Base-by-base conservation (phyloP, 495 filamentous ascomycete genomes). In the Penicillium lagena region DNA sequence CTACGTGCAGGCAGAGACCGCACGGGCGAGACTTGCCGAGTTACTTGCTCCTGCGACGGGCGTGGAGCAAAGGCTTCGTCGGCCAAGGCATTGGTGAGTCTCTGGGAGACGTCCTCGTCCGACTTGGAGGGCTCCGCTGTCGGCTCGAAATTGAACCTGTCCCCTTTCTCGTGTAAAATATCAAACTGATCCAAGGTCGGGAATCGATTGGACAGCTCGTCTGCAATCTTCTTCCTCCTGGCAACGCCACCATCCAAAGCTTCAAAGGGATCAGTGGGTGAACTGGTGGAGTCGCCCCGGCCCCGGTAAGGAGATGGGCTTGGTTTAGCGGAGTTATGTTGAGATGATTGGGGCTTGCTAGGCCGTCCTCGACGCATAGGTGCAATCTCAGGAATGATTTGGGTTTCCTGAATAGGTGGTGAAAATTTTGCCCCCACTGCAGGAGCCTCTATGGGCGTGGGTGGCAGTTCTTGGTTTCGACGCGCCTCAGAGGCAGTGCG, bases 111-210 rank as follows among this genome's bases (percentile, higher is more conserved):
- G 31, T 77, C 79, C 35, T 80, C 64, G 42, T 74, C 68, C 32
- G 77, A 64, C 29, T 72, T 66, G 34, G 68, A 56, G 12, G 75
- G 59, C 38, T 76, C 60, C 7, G 60, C 52, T 30, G 70, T 74
- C 14, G 73, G 71, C 49, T 84, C 80, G 59, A 96, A 96, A n/a
- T 93, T 83, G 59, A 96, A 96, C 45, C 89, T 93, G 40, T 79
- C 71, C 10, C 88, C 86, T 34, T 84, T 80, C 51, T 96, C 89
- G 50, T 95, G 89, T 35, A 96, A 71, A 34, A 97, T 73, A 17
- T 90, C 80, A 59, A 98, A 98, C 51, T 97, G 88, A 47, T 98
- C 91, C 28, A 98, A 72, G 9, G 88, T 88, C 4, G 93, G 93
- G 52, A 96, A 98, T 40, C 86, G 79, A 37, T 80, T 77, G 3